Base-by-base conservation (phyloP, 169 alveolate species). In the Miamiensis avidus region DNA sequence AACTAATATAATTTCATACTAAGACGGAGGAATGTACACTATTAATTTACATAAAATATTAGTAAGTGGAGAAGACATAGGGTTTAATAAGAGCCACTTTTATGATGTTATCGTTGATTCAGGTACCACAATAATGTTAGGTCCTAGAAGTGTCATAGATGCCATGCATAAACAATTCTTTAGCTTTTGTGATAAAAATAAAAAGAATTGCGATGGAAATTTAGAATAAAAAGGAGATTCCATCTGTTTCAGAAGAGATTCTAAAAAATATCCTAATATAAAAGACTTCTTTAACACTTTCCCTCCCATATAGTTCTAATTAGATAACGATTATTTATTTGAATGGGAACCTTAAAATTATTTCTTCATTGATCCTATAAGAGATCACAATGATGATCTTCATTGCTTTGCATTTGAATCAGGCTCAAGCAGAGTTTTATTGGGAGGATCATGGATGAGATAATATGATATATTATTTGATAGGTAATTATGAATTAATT, bases 101-200 rank as follows among this genome's bases (percentile, higher is more conserved):
- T 34, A 34, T 0, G 25, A 79, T 49, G 30, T 76, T 16, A 79
- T 79, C 29, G 31, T 79, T 29, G 84, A 79, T 65, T 79, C 84
- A 20, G 84, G 84, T 28, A 79, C 84, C 0, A 79, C 84, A 34
- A 65, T 79, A 28, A 34, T 79, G n/a, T 79, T 49, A 29, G 84
- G 84, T 29, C 84, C 84, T 0, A 29, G 1, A 65, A 31, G n/a
- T 49, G 28, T 79, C 29, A 65, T 79, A n/a, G 76, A 79, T 11
- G 76, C 75, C 27, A 64, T 79, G 77, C 29, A 34, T 1, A 25
- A 79, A n/a, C 31, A 25, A 79, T 49, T 79, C 20, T 34, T 49
- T 49, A 25, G 15, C 4, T 0, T 20, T 0, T 79, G 84, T n/a
- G 73, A 29, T n/a, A n/a, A 29, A 0, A 30, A 29, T 16, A 6